These are phyloP conservation scores for Sphaerobolus stellatus DNA, from an alignment of 1,284 basidiomycete genomes.

Conservation along the genomic window DNA sequence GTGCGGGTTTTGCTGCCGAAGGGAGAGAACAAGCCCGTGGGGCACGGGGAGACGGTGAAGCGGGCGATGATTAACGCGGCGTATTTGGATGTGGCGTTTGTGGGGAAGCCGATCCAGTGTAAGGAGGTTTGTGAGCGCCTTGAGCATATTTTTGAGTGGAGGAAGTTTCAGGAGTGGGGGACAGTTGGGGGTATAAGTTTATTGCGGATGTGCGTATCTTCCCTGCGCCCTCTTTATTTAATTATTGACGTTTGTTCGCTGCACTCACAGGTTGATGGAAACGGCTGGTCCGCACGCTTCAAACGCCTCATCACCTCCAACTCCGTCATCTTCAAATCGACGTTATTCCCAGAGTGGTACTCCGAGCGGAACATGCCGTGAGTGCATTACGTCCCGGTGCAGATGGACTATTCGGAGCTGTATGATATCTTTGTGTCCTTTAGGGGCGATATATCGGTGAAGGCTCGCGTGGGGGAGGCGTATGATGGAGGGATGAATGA, in stretches of 20 bases:
- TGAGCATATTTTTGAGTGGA: conserved; percentile 47
- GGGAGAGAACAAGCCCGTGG: conserved; percentile 40
- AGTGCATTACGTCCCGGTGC: conserved; percentile 63
- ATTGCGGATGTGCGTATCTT: conserved; percentile 53
- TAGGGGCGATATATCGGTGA: conserved; percentile 33
- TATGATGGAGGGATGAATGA: conserved; percentile 35
- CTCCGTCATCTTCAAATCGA: conserved; percentile 61
- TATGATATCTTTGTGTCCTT: conserved; percentile 56
- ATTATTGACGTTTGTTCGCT: neutral
- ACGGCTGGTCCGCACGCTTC: conserved; percentile 70
- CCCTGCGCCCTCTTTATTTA: too few species aligned
- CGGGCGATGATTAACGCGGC: conserved; percentile 45
- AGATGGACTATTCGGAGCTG: conserved; percentile 27
- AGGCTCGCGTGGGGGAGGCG: neutral
- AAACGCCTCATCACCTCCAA: conserved; percentile 63
- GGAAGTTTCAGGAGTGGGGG: conserved; percentile 48
- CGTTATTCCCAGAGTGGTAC: conserved; percentile 23
- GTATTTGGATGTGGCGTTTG: conserved; percentile 59
- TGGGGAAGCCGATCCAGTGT: conserved; percentile 48
- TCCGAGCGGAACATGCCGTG: conserved; percentile 39
- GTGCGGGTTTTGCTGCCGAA: conserved; percentile 33
- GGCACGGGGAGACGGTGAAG: conserved; percentile 36
- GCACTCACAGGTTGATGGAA: conserved; percentile 53
- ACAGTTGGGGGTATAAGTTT: conserved; percentile 63
- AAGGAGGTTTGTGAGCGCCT: conserved; percentile 44